Evolutionary conservation across 371 early-diverging fungal genomes (phyloP).

Genomic region (Syncephalastrum sp.): DNA sequence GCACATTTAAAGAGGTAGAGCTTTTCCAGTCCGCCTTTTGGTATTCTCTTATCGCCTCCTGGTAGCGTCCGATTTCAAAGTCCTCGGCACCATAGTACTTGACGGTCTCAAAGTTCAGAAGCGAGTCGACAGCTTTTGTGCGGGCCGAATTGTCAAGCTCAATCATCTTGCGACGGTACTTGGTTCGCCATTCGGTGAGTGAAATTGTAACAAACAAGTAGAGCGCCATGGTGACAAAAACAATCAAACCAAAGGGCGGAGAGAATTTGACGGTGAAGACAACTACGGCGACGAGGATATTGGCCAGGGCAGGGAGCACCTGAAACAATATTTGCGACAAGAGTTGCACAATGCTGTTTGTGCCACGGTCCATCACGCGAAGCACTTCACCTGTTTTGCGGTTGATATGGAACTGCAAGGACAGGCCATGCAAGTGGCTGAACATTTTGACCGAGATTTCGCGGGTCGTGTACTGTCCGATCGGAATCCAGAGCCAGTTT

Average conservation of each 20-base stretch:
- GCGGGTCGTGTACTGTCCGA: slow-evolving; percentile 88
- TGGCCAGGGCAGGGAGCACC: slow-evolving; percentile 84
- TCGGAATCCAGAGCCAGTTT: slow-evolving; percentile 86
- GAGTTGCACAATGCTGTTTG: slow-evolving; percentile 74
- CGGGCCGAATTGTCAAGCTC: slow-evolving; percentile 75
- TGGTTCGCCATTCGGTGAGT: slow-evolving; percentile 92
- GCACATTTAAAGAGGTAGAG: slow-evolving; percentile 67
- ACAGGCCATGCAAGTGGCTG: slow-evolving; percentile 81
- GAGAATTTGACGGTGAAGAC: slow-evolving; percentile 75
- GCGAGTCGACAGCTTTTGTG: slow-evolving; percentile 85
- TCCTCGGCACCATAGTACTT: slow-evolving; percentile 82
- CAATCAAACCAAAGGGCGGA: slow-evolving; percentile 76
- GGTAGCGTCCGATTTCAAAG: slow-evolving; percentile 80
- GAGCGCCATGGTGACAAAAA: slow-evolving; percentile 82
- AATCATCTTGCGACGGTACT: slow-evolving; percentile 76
- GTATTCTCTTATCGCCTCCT: slow-evolving; percentile 71
- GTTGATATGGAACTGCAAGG: slow-evolving; percentile 86
- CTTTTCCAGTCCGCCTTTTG: slow-evolving; percentile 82
- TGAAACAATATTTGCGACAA: slow-evolving; percentile 85
- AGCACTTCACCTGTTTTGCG: slow-evolving; percentile 94
- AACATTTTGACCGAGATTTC: slow-evolving; percentile 86
- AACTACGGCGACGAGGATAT: slow-evolving; percentile 81
- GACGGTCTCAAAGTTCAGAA: slow-evolving; percentile 96
- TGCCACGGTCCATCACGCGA: slow-evolving; percentile 89
- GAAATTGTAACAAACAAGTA: slow-evolving; percentile 82